A percentile compares a stretch with the other conserved stretches of the same genome.
These are phyloP conservation scores for Saraca asoca DNA, from an alignment of 331 rosid genomes.

Conservation along the genomic window DNA sequence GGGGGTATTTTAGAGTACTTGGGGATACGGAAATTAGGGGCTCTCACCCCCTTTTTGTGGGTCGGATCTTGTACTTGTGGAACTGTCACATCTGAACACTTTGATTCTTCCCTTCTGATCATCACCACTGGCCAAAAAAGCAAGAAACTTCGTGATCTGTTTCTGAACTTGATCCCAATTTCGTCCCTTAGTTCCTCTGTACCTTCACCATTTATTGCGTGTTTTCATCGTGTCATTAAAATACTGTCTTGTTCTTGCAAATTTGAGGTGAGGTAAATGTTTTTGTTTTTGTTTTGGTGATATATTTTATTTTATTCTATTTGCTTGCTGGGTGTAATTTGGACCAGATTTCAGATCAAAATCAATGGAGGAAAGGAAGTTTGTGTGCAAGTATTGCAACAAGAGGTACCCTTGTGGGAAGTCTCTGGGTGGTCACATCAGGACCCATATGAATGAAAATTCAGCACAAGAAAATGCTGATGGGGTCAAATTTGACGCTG, in stretches of 20 bases:
- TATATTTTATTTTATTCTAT: not conserved
- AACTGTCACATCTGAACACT: slow-evolving; percentile 76
- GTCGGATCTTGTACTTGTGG: slow-evolving; percentile 77
- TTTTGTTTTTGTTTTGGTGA: slow-evolving; percentile 3
- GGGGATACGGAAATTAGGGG: slow-evolving; percentile 39
- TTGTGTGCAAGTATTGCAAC: slow-evolving; percentile 75
- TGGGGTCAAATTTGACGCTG: slow-evolving; percentile 42
- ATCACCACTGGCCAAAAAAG: slow-evolving; percentile 33
- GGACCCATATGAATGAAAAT: slow-evolving; percentile 67
- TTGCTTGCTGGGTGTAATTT: slow-evolving; percentile 33
- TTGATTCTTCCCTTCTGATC: slow-evolving; percentile 44
- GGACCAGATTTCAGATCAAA: slow-evolving; percentile 21
- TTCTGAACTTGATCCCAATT: slow-evolving; percentile 51
- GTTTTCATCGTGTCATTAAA: slow-evolving; percentile 20
- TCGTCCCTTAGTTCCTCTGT: slow-evolving; percentile 6
- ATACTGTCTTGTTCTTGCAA: slow-evolving; percentile 39
- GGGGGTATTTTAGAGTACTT: slow-evolving; percentile 8
- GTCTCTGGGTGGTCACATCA: slow-evolving; percentile 78
- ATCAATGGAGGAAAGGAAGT: slow-evolving; percentile 54
- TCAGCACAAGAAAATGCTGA: slow-evolving; percentile 32
- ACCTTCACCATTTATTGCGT: slow-evolving; percentile 14
- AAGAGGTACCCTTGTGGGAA: slow-evolving; percentile 70
- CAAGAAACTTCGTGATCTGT: slow-evolving; percentile 55
- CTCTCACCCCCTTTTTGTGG: slow-evolving; percentile 47
- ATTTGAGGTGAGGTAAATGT: slow-evolving; percentile 47